Evolutionary conservation across 192 early-diverging fungal species (phyloP).

Genomic region (Gorgonomyces haynaldii): DNA sequence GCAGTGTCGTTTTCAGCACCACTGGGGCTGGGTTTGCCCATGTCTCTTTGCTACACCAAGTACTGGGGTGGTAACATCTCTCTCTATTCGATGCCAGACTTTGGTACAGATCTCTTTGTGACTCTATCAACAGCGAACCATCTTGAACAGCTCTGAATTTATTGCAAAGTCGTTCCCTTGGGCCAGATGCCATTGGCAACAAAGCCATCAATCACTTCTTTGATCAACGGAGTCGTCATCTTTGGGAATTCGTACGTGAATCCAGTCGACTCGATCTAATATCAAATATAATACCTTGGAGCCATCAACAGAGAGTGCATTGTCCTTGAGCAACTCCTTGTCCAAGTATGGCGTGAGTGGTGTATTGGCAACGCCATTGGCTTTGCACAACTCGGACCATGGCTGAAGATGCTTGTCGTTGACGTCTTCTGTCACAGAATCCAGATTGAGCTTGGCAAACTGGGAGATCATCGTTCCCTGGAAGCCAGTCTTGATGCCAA

Average conservation of each 20-base stretch:
- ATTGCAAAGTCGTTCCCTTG: conserved; percentile 26
- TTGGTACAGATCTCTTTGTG: conserved; percentile 87
- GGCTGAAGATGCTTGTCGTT: conserved; percentile 90
- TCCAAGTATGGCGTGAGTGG: conserved; percentile 90
- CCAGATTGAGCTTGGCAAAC: conserved; percentile 76
- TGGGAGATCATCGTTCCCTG: conserved; percentile 63
- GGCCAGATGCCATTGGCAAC: conserved; percentile 80
- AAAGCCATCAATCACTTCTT: conserved; percentile 69
- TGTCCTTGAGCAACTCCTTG: conserved; percentile 79
- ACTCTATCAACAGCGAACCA: conserved; percentile 61
- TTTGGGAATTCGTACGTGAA: conserved; percentile 58
- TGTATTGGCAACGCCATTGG: conserved; percentile 59
- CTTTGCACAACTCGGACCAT: conserved; percentile 75
- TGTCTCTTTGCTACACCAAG: conserved; percentile 83
- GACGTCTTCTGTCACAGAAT: conserved; percentile 78
- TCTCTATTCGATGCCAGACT: conserved; percentile 71
- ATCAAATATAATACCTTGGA: conserved; percentile 34
- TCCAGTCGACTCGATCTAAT: conserved; percentile 56
- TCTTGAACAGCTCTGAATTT: conserved; percentile 24
- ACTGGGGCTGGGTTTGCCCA: conserved; percentile 83
- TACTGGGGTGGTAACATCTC: conserved; percentile 89
- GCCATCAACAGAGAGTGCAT: conserved; percentile 75
- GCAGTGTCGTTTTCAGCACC: conserved; percentile 18
- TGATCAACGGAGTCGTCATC: conserved; percentile 54
- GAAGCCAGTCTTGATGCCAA: conserved; percentile 75